Base-by-base conservation (phyloP, 2,329 filamentous ascomycete species). In the Talaromyces amestolkiae region DNA sequence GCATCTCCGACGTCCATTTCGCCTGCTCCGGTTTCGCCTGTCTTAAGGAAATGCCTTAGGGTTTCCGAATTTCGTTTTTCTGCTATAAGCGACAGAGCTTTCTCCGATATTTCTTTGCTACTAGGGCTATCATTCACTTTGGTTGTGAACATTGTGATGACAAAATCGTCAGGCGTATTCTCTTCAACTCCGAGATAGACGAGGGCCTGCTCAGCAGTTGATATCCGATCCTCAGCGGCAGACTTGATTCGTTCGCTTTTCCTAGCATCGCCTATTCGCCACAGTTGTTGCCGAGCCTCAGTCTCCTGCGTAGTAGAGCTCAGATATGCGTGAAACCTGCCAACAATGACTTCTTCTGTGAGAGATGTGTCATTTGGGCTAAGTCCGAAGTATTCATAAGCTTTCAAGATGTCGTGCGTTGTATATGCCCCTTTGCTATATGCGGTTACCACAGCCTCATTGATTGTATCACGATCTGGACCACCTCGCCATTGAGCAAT, bases 121-220 rank as follows among this genome's bases (percentile, higher is more conserved):
- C 74, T 75, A 19, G 83, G 81, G 65, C 78, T 83, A 61, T 88
- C 86, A 51, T 77, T 78, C 76, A 87, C 83, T 77, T 87, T 87
- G 43, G 85, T 74, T 35, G 82, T 80, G 69, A 80, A 87, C 77
- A 87, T 81, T 2, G 86, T 82, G 58, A 83, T 76, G 43, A 89
- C 79, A 68, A 85, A 85, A 58, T 88, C 85, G 70, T 89, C 87
- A 2, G 80, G 70, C 10, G 81, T 83, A 11, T 76, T 75, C 33
- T 76, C 74, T 61, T 81, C 77, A 11, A 86, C 83, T 8, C 83
- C 85, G 13, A 91, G 79, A 77, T 85, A 91, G 13, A 83, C 78
- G 37, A 89, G 79, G 1, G 89, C 89, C 72, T 90, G 86, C 54
- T 87, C 83, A 64, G 86, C 84, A n/a, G 83, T 87, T 67, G 88